Evolutionary conservation across 306 rosid genomes (phyloP).

Genomic region (Castanopsis chinensis): DNA sequence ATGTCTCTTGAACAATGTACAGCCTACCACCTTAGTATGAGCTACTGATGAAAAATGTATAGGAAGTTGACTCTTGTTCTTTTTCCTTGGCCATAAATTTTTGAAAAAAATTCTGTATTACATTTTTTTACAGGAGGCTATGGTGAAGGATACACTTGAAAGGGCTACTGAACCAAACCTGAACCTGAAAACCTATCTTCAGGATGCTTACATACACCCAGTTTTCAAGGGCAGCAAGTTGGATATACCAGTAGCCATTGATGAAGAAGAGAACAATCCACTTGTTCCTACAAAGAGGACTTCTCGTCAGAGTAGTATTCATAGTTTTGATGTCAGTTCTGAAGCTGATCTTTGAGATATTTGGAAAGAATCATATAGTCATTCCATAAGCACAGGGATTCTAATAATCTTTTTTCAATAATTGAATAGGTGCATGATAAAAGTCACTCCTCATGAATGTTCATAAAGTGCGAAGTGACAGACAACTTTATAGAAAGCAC

Average conservation of each 20-base stretch:
- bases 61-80: neutral
- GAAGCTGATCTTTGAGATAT: conserved; percentile 1
- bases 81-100: neutral
- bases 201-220: conserved; percentile 75
- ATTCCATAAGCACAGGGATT: neutral
- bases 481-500: too few relatives aligned
- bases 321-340: conserved; percentile 36
- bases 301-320: conserved; percentile 45
- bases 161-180: conserved; percentile 71
- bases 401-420: neutral
- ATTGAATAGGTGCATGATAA: neutral
- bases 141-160: conserved; percentile 91
- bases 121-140: conserved; percentile 69
- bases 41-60: neutral
- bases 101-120: neutral
- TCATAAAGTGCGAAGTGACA: neutral
- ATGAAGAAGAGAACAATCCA: conserved; percentile 79
- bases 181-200: conserved; percentile 63
- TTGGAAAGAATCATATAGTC: conserved; percentile 5
- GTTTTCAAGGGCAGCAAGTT: conserved; percentile 46
- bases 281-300: conserved; percentile 70
- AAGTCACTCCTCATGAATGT: neutral
- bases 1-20: neutral
- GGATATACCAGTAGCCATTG: conserved; percentile 29
- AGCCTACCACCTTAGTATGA: neutral